Evolutionary conservation across 2,329 filamentous ascomycete species (phyloP).

Genomic region (Nannizzia gypsea): DNA sequence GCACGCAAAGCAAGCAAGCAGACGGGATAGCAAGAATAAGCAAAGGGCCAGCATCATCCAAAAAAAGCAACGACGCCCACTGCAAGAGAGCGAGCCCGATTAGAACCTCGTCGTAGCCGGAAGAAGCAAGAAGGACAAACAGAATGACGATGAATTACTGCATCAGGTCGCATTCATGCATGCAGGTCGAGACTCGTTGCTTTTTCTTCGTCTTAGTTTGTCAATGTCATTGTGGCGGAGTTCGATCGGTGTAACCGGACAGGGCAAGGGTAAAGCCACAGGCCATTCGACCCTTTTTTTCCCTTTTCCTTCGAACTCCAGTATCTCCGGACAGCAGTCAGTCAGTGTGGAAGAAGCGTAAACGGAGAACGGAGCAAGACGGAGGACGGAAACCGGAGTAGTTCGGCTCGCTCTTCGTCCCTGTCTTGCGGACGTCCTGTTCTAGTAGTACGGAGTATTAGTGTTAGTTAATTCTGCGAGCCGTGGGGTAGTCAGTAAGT

Average conservation of each 20-base stretch:
- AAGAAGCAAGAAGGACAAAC: not conserved
- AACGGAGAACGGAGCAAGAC: too few relatives aligned
- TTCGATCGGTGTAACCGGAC: not conserved
- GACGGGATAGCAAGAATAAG: not conserved
- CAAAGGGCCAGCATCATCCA: not conserved
- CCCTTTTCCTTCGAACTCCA: not conserved
- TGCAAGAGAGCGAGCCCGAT: not conserved
- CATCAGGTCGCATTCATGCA: not conserved
- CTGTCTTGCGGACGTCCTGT: too few relatives aligned
- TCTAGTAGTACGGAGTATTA: not conserved
- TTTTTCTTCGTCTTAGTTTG: not conserved
- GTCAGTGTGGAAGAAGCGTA: too few relatives aligned
- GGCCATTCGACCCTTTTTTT: not conserved
- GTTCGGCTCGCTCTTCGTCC: too few relatives aligned
- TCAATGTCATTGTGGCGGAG: not conserved
- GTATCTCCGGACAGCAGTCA: not conserved
- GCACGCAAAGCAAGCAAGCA: too few relatives aligned
- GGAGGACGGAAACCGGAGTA: not conserved
- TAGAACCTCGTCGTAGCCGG: not conserved
- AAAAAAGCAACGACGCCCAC: not conserved
- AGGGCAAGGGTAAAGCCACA: not conserved
- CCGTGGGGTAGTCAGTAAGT: too few relatives aligned
- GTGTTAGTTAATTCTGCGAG: not conserved
- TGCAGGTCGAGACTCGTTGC: not conserved
- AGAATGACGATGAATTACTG: constrained; percentile 1